Evolutionary conservation across 176 grass and related monocot species (phyloP), one percentile per base, ranked within the genome.

Genomic region (Eleusine coracana): DNA sequence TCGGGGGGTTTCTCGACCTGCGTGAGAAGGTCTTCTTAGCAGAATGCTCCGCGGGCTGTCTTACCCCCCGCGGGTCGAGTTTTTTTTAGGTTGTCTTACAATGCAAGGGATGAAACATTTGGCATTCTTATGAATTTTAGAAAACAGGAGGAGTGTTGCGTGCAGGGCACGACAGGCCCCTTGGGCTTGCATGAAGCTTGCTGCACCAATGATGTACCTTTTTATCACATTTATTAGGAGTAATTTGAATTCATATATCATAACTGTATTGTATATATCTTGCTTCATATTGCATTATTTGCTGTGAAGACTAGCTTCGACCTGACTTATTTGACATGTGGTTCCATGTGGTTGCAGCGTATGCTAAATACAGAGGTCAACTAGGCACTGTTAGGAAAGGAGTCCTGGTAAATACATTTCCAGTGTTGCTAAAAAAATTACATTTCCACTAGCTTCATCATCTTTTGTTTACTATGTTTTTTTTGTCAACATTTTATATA

Each of bases 321-420:
- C 17, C 54, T 80, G 12, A 76, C 45, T 69, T 74, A 80, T 76
- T 71, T 86, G 79, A 80, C 46, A 0, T 17, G 70, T 83, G 61
- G 29, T 78, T 93, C 20, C 63, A 40, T 85, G 1, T 80, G 54
- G 68, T 65, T 98, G 85, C 93, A 98, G 96, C 88, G 71, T 98
- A 98, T 90, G 90, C 96, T 60, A 98, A 98, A 90, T 90, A 93
- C 89, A 90, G 91, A 84, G 96, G 96, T 66, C 77, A 34, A 78
- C 89, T 98, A 29, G 96, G 96, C 84, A 95, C 84, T 82, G 96
- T 98, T 80, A 93, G 96, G 76, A 98, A 98, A 90, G 96, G 96
- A 79, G 96, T 93, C 28, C 68, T 98, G 87, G 96, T 98, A 98
- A 90, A 71, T 36, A 80, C 45, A 69, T 82, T 75, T 80, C 41